Evolutionary conservation across 2,329 filamentous ascomycete genomes (phyloP).

Genomic region (Beauveria asiatica): DNA sequence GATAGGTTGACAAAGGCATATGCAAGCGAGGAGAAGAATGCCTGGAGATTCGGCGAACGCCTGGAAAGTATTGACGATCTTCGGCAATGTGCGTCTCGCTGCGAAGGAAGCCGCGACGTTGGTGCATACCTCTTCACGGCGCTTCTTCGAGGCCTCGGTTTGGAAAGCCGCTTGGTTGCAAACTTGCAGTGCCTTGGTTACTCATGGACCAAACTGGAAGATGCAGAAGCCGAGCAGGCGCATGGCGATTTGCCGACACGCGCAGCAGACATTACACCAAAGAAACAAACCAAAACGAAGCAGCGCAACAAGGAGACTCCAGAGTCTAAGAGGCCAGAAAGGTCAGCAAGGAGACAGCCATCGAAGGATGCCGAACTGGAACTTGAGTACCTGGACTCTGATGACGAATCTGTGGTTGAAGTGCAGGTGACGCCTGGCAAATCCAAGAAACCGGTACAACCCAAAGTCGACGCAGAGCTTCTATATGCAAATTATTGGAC

Average conservation of each 20-base stretch:
- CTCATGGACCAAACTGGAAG: conserved; percentile 82
- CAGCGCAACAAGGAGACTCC: conserved; percentile 11
- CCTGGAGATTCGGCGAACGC: conserved; percentile 65
- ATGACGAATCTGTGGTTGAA: conserved; percentile 53
- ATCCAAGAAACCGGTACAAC: conserved; percentile 23
- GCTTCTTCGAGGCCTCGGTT: conserved; percentile 66
- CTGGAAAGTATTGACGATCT: conserved; percentile 62
- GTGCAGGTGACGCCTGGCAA: conserved; percentile 36
- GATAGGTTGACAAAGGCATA: conserved; percentile 67
- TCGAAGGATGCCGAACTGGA: conserved; percentile 39
- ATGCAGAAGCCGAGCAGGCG: conserved; percentile 46
- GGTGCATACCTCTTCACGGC: conserved; percentile 87
- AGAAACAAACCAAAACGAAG: conserved; percentile 13
- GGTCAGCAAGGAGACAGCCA: conserved; percentile 12
- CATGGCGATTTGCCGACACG: conserved; percentile 15
- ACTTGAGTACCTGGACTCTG: conserved; percentile 37
- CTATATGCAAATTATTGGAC: conserved; percentile 89
- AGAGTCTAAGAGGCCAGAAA: conserved; percentile 12
- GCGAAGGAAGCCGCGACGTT: conserved; percentile 76
- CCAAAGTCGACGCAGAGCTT: conserved; percentile 65
- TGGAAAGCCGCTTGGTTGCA: conserved; percentile 76
- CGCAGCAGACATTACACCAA: conserved; percentile 16
- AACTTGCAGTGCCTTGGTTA: conserved; percentile 83
- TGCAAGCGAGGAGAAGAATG: conserved; percentile 52
- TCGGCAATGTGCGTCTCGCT: conserved; percentile 55